phyloP scores from a whole-genome alignment of 805 yeast species.

The Barnettozyma populi region DNA sequence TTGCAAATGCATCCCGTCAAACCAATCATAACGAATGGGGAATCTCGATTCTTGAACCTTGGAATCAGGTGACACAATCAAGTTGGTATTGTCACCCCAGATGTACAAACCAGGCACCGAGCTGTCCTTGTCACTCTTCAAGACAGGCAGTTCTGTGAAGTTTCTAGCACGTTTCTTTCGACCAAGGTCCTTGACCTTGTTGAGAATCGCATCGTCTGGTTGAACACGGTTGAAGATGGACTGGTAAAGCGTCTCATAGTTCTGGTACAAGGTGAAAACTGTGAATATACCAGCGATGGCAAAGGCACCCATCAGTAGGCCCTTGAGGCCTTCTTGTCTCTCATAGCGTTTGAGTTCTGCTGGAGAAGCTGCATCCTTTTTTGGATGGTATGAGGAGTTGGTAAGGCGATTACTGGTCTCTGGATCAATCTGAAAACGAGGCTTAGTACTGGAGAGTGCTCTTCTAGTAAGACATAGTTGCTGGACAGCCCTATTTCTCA shows the following conservation, averaged over 20 bases:
- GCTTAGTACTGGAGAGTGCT: background rate
- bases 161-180: conserved; percentile 20
- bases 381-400: conserved; percentile 5
- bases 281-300: conserved; percentile 7
- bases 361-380: conserved; percentile 12
- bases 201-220: conserved; percentile 31
- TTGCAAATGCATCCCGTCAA: conserved; percentile 54
- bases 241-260: conserved; percentile 2
- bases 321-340: conserved; percentile 17
- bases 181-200: conserved; percentile 18
- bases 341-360: conserved; percentile 17
- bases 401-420: conserved; percentile 3
- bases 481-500: background rate
- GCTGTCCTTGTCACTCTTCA: conserved; percentile 32
- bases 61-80: conserved; percentile 28
- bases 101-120: conserved; percentile 53
- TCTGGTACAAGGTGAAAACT: conserved; percentile 8
- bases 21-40: conserved; percentile 58
- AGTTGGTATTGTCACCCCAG: conserved; percentile 52
- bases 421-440: conserved; percentile 1
- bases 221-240: conserved; percentile 4
- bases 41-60: conserved; percentile 33
- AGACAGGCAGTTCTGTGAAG: conserved; percentile 22
- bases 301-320: conserved; percentile 16
- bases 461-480: conserved; percentile 2